Evolutionary conservation across 1,284 basidiomycete genomes (phyloP).

Genomic region (Trichosporon asahii): DNA sequence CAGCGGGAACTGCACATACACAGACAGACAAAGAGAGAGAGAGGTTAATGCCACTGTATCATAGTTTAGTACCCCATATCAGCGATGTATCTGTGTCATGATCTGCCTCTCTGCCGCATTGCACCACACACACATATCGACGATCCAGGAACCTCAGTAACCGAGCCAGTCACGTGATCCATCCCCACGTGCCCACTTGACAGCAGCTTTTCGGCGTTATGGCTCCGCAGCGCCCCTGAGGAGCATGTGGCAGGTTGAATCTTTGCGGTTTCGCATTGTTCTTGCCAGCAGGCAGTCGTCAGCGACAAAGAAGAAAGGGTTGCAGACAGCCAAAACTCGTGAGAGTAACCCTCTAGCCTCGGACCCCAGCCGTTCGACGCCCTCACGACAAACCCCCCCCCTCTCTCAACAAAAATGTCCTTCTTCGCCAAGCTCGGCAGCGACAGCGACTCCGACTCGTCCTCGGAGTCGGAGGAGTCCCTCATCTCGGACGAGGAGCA

Average conservation of each 20-base stretch:
- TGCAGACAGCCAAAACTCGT: slow-evolving; percentile 11
- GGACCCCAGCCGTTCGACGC: background rate
- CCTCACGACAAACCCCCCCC: background rate
- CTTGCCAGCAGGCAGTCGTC: background rate
- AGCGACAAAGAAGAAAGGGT: background rate
- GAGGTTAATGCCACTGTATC: background rate
- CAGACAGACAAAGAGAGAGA: too few species aligned
- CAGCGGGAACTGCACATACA: too few species aligned
- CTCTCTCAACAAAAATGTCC: slow-evolving; percentile 22
- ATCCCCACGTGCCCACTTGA: background rate
- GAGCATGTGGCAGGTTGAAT: background rate
- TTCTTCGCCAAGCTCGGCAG: slow-evolving; percentile 46
- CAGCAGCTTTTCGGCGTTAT: background rate
- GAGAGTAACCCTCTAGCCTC: background rate
- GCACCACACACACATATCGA: too few species aligned
- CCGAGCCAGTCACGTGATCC: background rate
- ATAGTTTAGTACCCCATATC: background rate
- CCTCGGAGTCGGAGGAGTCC: slow-evolving; percentile 48
- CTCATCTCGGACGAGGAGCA: slow-evolving; percentile 44
- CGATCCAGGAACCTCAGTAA: background rate
- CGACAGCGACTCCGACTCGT: slow-evolving; percentile 41
- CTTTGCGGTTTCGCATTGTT: slow-evolving; percentile 11
- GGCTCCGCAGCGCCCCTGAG: background rate
- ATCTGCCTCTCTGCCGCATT: background rate
- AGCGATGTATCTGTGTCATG: background rate